Evolutionary conservation across 768 basidiomycete genomes (phyloP).

Genomic region (Zangia roseola): DNA sequence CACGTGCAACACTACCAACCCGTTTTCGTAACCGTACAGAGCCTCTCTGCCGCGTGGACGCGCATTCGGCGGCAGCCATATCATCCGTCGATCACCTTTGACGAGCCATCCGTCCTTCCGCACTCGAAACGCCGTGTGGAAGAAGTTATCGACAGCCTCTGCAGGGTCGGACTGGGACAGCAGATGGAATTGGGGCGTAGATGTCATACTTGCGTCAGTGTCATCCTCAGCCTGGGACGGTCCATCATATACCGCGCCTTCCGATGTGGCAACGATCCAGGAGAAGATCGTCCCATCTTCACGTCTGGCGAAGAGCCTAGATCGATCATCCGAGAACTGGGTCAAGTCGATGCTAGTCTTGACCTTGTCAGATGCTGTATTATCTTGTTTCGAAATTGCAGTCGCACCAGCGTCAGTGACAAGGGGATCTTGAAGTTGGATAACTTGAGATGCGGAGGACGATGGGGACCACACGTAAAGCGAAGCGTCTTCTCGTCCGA

Average conservation of each 20-base stretch:
- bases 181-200: not conserved
- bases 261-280: slow-evolving; percentile 2
- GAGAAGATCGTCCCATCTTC: slow-evolving; percentile 8
- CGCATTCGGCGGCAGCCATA: slow-evolving; percentile 7
- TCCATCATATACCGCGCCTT: too few relatives aligned
- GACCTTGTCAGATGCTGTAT: not conserved
- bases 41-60: slow-evolving; percentile 5
- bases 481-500: slow-evolving; percentile 22
- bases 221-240: not conserved
- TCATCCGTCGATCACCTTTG: slow-evolving; percentile 14
- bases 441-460: slow-evolving; percentile 12
- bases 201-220: too few relatives aligned
- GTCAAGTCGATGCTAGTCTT: slow-evolving; percentile 3
- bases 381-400: too few relatives aligned
- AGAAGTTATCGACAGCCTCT: slow-evolving; percentile 3
- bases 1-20: not conserved
- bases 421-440: not conserved
- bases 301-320: slow-evolving; percentile 9
- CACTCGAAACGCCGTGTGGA: slow-evolving; percentile 11
- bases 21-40: slow-evolving; percentile 10
- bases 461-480: slow-evolving; percentile 16
- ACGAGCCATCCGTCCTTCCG: slow-evolving; percentile 23
- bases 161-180: slow-evolving; percentile 8
- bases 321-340: slow-evolving; percentile 9
- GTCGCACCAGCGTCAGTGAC: too few relatives aligned